Conservation (phyloP, 441 rosid species). For the Euphorbia celastroides region DNA sequence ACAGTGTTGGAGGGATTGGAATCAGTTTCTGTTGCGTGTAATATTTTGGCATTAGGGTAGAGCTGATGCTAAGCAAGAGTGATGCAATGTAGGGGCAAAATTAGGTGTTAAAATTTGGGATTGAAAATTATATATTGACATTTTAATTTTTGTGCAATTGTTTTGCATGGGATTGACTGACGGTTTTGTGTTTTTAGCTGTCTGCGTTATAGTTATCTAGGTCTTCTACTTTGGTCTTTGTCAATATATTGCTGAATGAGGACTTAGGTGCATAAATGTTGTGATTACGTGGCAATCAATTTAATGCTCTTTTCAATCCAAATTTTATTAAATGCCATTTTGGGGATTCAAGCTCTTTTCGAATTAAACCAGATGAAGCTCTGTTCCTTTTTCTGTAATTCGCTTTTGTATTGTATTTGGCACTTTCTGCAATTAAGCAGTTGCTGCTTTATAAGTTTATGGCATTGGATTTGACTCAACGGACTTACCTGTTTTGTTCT, state of each 20-base stretch:
- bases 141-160: neutral
- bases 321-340: neutral
- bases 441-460: neutral
- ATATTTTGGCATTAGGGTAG: too few species aligned
- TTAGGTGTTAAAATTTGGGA: neutral
- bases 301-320: neutral
- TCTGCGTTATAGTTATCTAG: neutral
- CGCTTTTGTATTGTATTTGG: neutral
- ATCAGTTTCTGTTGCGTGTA: neutral
- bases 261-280: neutral
- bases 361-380: neutral
- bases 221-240: neutral
- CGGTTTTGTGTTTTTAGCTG: neutral
- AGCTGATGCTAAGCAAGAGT: neutral
- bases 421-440: constrained; percentile 1
- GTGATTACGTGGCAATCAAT: neutral
- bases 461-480: neutral
- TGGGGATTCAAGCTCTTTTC: neutral
- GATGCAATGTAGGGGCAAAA: neutral
- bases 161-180: neutral
- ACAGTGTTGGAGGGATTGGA: neutral
- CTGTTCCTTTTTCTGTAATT: neutral
- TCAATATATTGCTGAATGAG: neutral
- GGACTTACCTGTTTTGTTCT: neutral
- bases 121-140: neutral